phyloP scores from a whole-genome alignment of 2,329 filamentous ascomycete genomes.

The Shiraia bambusicola region DNA sequence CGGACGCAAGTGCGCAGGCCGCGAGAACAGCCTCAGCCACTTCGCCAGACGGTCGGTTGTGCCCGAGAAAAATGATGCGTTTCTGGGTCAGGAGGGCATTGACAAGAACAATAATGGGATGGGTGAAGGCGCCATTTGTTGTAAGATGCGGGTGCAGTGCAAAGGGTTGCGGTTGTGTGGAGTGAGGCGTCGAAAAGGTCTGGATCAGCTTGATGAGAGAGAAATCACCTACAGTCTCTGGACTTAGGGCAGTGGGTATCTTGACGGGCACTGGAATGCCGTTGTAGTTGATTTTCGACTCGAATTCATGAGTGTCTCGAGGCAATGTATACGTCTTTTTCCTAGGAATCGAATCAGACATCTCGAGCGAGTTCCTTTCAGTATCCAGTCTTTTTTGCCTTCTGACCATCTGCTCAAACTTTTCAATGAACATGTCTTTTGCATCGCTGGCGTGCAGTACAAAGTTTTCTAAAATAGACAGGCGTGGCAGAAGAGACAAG shows the following conservation, averaged over 20 bases:
- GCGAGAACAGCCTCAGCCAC: constrained; percentile 97
- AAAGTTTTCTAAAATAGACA: constrained; percentile 80
- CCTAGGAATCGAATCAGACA: constrained; percentile 48
- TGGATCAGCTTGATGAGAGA: constrained; percentile 96
- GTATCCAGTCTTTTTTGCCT: constrained; percentile 71
- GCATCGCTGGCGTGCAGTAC: constrained; percentile 88
- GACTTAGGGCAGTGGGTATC: constrained; percentile 87
- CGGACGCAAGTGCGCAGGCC: constrained; percentile 91
- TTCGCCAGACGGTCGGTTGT: constrained; percentile 92
- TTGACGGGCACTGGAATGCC: constrained; percentile 96
- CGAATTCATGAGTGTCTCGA: constrained; percentile 95
- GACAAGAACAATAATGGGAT: constrained; percentile 90
- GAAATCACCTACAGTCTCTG: constrained; percentile 96
- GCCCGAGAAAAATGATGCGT: constrained; percentile 89
- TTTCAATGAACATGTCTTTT: constrained; percentile 95
- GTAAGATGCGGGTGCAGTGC: constrained; percentile 87
- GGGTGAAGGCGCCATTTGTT: constrained; percentile 83
- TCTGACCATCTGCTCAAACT: constrained; percentile 92
- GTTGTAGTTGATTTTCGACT: constrained; percentile 93
- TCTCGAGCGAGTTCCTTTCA: constrained; percentile 32
- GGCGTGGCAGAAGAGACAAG: constrained; percentile 82
- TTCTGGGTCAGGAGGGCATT: constrained; percentile 97
- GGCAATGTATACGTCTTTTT: constrained; percentile 72
- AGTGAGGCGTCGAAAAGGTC: constrained; percentile 81
- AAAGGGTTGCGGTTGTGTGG: constrained; percentile 82